These are phyloP conservation scores for Spathaspora gorwiae DNA, from an alignment of 805 yeast genomes.

Conservation along the genomic window DNA sequence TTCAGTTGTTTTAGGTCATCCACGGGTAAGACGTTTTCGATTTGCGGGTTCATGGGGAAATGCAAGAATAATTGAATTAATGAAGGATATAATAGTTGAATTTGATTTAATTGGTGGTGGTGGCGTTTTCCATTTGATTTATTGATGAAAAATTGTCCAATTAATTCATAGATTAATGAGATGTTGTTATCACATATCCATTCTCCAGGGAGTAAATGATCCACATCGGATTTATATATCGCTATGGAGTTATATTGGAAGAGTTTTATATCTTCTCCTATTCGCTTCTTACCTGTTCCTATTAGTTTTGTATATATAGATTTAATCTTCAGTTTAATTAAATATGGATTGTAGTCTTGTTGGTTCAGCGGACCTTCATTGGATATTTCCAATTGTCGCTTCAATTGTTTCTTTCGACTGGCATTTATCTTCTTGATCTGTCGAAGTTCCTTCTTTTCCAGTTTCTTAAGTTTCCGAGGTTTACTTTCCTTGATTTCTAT, in stretches of 20 bases:
- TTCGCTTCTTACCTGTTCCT: not conserved
- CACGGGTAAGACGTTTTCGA: conserved; percentile 21
- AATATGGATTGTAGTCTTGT: conserved; percentile 11
- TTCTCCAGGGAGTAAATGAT: conserved; percentile 55
- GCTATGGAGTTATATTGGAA: conserved; percentile 55
- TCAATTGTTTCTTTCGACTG: conserved; percentile 13
- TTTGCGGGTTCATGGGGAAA: conserved; percentile 22
- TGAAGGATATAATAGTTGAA: conserved; percentile 49
- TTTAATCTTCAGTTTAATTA: conserved; percentile 15
- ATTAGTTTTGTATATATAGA: conserved; percentile 7
- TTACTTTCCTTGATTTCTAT: not conserved
- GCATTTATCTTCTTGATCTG: conserved; percentile 20
- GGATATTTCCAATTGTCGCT: conserved; percentile 10
- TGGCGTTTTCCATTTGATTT: conserved; percentile 2
- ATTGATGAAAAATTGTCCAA: conserved; percentile 19
- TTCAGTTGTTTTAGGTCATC: conserved; percentile 28
- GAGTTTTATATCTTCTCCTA: conserved; percentile 19
- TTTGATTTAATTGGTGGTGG: conserved; percentile 18
- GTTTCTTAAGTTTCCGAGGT: conserved; percentile 12
- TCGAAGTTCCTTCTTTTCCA: conserved; percentile 18
- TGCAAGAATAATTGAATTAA: conserved; percentile 59
- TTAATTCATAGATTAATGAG: conserved; percentile 55
- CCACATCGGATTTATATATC: conserved; percentile 54
- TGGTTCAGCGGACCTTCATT: not conserved
- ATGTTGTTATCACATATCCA: conserved; percentile 75